These are phyloP conservation scores for Starmerella roubikii DNA, from an alignment of 805 yeast genomes.

Conservation along the genomic window DNA sequence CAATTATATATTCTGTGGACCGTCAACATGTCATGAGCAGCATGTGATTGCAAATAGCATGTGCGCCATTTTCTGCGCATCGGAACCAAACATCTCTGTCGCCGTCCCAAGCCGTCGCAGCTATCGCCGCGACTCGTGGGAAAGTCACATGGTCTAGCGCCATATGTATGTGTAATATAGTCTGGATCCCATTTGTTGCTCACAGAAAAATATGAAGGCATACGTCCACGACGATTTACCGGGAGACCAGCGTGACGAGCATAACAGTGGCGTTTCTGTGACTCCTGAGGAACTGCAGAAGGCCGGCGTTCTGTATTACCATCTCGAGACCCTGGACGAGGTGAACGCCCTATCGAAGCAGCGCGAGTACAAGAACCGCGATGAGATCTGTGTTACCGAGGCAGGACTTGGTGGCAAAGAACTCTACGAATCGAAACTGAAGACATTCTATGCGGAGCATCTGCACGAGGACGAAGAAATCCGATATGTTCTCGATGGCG, in stretches of 20 bases:
- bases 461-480: conserved; percentile 96
- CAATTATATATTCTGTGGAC: no score
- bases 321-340: conserved; percentile 35
- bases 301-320: conserved; percentile 57
- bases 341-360: conserved; percentile 56
- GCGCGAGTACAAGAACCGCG: conserved; percentile 70
- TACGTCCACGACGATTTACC: conserved; percentile 18
- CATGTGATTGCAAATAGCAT: no score
- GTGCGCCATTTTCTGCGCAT: no score
- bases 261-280: conserved; percentile 44
- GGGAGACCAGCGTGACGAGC: conserved; percentile 20
- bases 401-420: conserved; percentile 45
- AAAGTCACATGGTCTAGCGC: background rate
- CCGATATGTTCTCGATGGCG: conserved; percentile 76
- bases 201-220: conserved; percentile 14
- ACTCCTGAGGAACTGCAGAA: conserved; percentile 35
- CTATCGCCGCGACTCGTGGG: no score
- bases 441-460: conserved; percentile 68
- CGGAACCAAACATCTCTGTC: no score
- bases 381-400: conserved; percentile 47
- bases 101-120: no score
- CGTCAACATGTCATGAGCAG: no score
- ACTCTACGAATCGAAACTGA: conserved; percentile 50
- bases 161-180: background rate
- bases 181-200: no score